Percentiles rank a stretch among this genome's conserved stretches.
Evolutionary conservation across 768 basidiomycete species (phyloP).

Genomic region (Termitomyces sp.): DNA sequence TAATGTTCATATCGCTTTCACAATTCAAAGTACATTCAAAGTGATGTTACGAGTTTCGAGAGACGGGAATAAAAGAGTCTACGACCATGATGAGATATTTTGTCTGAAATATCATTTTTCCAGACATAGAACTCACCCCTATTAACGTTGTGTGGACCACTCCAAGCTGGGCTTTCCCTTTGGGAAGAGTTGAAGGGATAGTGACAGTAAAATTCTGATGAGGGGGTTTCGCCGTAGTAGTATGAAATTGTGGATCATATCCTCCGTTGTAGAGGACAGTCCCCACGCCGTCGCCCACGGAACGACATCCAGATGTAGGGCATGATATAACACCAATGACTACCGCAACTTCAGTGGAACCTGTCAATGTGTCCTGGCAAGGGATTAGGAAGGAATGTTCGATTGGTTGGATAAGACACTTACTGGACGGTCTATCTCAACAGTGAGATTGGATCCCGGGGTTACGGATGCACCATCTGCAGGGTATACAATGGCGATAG

Average conservation of each 20-base stretch:
- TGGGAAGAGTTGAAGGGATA: conserved; percentile 24
- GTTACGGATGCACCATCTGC: too few relatives aligned
- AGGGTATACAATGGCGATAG: too few relatives aligned
- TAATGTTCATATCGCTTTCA: neutral
- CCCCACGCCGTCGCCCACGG: too few relatives aligned
- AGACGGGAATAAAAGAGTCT: conserved; percentile 30
- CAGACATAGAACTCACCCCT: conserved; percentile 29
- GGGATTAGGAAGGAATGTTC: too few relatives aligned
- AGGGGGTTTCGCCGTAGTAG: conserved; percentile 18
- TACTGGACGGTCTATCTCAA: too few relatives aligned
- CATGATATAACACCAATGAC: conserved; percentile 19
- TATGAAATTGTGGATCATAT: too few relatives aligned
- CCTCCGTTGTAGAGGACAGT: too few relatives aligned
- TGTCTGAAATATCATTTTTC: neutral
- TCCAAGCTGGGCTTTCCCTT: conserved; percentile 31
- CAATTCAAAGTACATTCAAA: conserved; percentile 2
- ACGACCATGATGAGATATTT: neutral
- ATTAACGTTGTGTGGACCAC: conserved; percentile 33
- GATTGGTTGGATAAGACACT: too few relatives aligned
- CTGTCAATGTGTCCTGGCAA: too few relatives aligned
- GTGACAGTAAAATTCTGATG: conserved; percentile 43
- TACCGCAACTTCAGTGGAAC: too few relatives aligned
- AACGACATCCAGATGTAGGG: too few relatives aligned
- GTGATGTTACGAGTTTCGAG: conserved; percentile 30
- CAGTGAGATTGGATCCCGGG: too few relatives aligned